Conservation (phyloP, 257 asterid species). For the Gardenia jasminoides region DNA sequence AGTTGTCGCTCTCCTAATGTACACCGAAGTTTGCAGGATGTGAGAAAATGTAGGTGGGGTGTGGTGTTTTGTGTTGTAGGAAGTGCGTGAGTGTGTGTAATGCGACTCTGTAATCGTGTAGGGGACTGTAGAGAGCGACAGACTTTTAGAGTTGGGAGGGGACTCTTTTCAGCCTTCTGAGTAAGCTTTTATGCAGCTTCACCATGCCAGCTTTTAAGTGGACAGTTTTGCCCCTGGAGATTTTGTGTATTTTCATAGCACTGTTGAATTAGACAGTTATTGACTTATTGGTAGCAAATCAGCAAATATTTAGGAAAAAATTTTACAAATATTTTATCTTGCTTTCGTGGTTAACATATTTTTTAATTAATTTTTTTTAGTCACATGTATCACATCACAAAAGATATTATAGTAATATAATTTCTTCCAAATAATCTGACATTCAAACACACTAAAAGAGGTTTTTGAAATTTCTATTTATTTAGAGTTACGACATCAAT, state of each 20-base stretch:
- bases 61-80: conserved; percentile 16
- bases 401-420: too few relatives aligned
- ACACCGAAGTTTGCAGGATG: conserved; percentile 43
- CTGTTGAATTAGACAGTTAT: too few relatives aligned
- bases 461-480: too few relatives aligned
- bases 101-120: conserved; percentile 11
- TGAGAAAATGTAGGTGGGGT: conserved; percentile 40
- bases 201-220: conserved; percentile 29
- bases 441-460: too few relatives aligned
- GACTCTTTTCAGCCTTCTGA: conserved; percentile 42
- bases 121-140: conserved; percentile 29
- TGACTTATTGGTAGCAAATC: too few relatives aligned
- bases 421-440: too few relatives aligned
- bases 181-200: conserved; percentile 26
- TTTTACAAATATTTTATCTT: too few relatives aligned
- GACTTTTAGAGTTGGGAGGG: neutral
- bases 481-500: too few relatives aligned
- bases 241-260: neutral
- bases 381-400: too few relatives aligned
- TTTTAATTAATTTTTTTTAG: too few relatives aligned
- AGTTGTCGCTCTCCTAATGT: conserved; percentile 50
- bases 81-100: conserved; percentile 9
- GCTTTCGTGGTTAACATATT: too few relatives aligned
- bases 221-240: conserved; percentile 10
- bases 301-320: neutral